phyloP scores from a whole-genome alignment of 2,329 filamentous ascomycete genomes.

The Helotiales sp. region DNA sequence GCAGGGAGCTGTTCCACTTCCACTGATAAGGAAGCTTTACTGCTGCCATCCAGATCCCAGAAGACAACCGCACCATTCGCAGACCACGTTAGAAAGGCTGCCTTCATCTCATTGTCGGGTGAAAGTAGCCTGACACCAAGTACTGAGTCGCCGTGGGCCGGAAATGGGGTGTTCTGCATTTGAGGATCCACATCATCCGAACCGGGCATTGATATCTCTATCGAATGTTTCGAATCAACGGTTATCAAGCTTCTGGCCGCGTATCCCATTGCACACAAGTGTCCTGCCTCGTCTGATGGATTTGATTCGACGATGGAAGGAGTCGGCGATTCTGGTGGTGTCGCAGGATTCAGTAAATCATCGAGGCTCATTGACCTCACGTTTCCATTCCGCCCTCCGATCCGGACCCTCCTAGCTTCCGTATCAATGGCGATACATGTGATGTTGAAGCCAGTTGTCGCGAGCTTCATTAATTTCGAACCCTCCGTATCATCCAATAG shows the following conservation, averaged over 20 bases:
- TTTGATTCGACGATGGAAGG: conserved; percentile 25
- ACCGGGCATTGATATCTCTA: conserved; percentile 59
- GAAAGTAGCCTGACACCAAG: conserved; percentile 74
- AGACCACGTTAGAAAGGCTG: conserved; percentile 90
- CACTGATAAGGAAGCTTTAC: conserved; percentile 67
- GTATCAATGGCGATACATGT: conserved; percentile 47
- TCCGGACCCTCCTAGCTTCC: conserved; percentile 43
- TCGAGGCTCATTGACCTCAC: conserved; percentile 58
- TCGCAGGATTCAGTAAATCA: conserved; percentile 42
- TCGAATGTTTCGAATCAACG: conserved; percentile 75
- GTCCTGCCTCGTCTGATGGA: conserved; percentile 41
- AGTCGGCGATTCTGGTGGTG: conserved; percentile 42
- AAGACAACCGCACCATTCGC: conserved; percentile 78
- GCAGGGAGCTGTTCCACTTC: conserved; percentile 68
- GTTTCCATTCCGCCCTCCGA: conserved; percentile 46
- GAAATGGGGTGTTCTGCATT: conserved; percentile 56
- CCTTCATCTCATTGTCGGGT: conserved; percentile 62
- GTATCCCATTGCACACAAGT: conserved; percentile 71
- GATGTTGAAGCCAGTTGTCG: conserved; percentile 67
- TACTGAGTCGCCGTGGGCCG: conserved; percentile 68
- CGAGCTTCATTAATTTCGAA: conserved; percentile 71
- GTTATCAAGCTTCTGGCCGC: conserved; percentile 71
- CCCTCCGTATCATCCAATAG: conserved; percentile 76
- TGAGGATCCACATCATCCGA: conserved; percentile 43
- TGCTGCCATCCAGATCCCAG: conserved; percentile 77